Evolutionary conservation across 169 alveolate species (phyloP), one percentile per base, ranked within the genome.

Genomic region (Eimeria sp.): DNA sequence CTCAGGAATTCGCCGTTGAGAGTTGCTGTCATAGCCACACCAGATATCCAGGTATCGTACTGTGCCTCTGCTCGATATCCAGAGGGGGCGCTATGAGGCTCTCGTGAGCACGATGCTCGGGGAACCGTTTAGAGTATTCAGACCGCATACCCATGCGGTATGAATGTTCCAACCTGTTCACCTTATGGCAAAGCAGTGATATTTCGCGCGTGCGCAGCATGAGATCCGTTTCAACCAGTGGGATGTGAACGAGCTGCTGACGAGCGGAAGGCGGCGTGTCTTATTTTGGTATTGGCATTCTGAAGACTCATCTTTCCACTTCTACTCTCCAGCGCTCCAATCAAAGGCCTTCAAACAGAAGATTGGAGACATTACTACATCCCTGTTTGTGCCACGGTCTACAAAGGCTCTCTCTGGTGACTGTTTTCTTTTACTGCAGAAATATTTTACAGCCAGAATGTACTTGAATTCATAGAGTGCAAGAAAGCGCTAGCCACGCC

Each of bases 171-270:
- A 43, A 43, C 9, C 49, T 2, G 4, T 43, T 43, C 49, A 43
- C 49, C 58, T 25, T 87, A 33, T 40, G n/a, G 27, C 49, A 9
- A 27, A n/a, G 30, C n/a, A 30, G n/a, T 11, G 40, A 72, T 33
- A 23, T 40, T 49, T 46, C 37, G 62, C 85, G 71, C 54, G 37
- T 60, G 89, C 95, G 95, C 97, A 97, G 95, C 96, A 96, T 27
- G 96, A 95, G 76, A 96, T 98, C 10, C 97, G 97, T 85, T 98
- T 98, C 96, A 98, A 98, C 78, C 98, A 97, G 37, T 96, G 97
- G 95, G 98, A 99, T 95, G 97, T 97, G 37, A 97, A 97, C 95
- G 99, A 99, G 97, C 91, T 99, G 66, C 98, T 98, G n/a, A 98
- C 99, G 20, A 98, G 98, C 77, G 99, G 99, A 18, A 97, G 98